Evolutionary conservation across 768 basidiomycete species (phyloP), one percentile per base, ranked within the genome.

Genomic region (Phaeotremella fagi): DNA sequence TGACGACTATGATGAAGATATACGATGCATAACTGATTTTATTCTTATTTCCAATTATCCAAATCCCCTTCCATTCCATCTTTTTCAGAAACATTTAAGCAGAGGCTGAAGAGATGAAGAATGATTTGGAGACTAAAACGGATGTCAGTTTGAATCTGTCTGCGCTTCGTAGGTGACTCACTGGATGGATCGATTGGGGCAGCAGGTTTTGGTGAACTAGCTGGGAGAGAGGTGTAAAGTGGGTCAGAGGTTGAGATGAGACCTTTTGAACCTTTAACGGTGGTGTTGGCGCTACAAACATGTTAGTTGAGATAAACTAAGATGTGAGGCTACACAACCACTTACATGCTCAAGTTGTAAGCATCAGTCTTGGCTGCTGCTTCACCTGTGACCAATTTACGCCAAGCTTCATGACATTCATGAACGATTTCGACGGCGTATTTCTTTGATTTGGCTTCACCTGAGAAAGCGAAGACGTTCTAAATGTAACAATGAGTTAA

Each of bases 361-460:
- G 77, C 73, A 42, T 82, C 58, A 16, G 85, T 86, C 78, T 85
- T 86, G 57, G 85, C 83, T 36, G 84, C 82, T 35, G 68, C 50
- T 61, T 95, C 87, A 58, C 91, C 90, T 48, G 77, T 78, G 75
- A 91, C 81, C 65, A 99, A 82, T 70, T 88, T 88, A 70, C 90
- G 88, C 95, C 95, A 99, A 31, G 95, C 88, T 76, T 98, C 95
- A 74, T 98, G 86, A 78, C 89, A 92, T 75, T 99, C 95, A 76
- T 95, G 92, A 72, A 99, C 87, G 78, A 98, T 95, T 78, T 98
- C 94, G 49, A 88, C 90, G 27, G 95, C 95, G 74, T 98, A 99
- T 77, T 94, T 95, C 82, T 94, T 95, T 82, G 95, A 95, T 81
- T 98, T 99, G 61, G 94, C 94, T 78, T 99, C 95, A 53, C 95